phyloP scores from a whole-genome alignment of 2,329 filamentous ascomycete species.

The Tolypocladium nubicola region DNA sequence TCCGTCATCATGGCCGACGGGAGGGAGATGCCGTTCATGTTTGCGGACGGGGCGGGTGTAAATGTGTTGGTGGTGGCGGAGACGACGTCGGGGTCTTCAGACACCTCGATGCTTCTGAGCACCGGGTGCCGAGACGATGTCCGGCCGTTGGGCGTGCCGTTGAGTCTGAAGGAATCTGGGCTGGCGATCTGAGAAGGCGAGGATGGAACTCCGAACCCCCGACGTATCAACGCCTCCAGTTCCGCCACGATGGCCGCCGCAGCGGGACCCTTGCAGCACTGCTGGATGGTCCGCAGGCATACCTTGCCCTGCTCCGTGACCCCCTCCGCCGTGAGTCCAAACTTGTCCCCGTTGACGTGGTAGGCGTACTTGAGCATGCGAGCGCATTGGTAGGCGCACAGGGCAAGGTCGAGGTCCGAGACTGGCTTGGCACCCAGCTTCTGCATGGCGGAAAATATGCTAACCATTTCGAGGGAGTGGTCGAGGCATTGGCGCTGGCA shows the following conservation, averaged over 20 bases:
- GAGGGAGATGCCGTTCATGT: conserved; percentile 11
- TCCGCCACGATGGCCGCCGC: conserved; percentile 36
- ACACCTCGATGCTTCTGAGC: conserved; percentile 12
- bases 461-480: conserved; percentile 43
- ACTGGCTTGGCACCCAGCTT: conserved; percentile 41
- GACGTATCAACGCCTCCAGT: conserved; percentile 38
- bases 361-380: conserved; percentile 41
- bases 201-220: conserved; percentile 23
- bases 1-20: conserved; percentile 4
- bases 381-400: conserved; percentile 45
- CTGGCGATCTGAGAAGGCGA: conserved; percentile 7
- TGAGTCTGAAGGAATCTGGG: conserved; percentile 6
- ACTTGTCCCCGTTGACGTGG: conserved; percentile 31
- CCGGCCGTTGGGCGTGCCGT: conserved; percentile 1
- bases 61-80: conserved; percentile 2
- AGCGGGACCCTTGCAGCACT: conserved; percentile 40
- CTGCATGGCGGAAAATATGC: conserved; percentile 42
- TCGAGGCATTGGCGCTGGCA: conserved; percentile 42
- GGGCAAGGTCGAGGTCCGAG: conserved; percentile 43
- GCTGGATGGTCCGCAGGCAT: conserved; percentile 39
- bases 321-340: conserved; percentile 32
- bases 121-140: conserved; percentile 8
- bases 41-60: conserved; percentile 7
- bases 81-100: conserved; percentile 16
- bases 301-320: conserved; percentile 39